These are phyloP conservation scores for Tricholoma flavovirens DNA, from an alignment of 768 basidiomycete species.

Conservation along the genomic window DNA sequence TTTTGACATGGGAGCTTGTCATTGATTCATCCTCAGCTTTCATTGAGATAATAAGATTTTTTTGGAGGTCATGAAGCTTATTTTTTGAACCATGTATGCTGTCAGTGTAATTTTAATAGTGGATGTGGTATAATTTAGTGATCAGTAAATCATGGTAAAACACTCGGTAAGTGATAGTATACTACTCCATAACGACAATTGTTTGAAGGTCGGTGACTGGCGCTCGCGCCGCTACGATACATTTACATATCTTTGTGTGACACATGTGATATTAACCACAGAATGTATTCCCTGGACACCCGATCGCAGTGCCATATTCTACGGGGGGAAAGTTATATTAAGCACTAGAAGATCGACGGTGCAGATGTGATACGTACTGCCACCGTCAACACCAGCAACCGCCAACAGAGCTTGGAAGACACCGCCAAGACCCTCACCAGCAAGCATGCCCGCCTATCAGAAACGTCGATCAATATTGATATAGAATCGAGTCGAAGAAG, in stretches of 20 bases:
- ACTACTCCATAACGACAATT: too few relatives aligned
- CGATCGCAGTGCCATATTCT: slow-evolving; percentile 46
- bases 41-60: neutral
- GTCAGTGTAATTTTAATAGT: too few relatives aligned
- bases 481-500: neutral
- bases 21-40: neutral
- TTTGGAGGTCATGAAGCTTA: neutral
- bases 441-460: slow-evolving; percentile 40
- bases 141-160: too few relatives aligned
- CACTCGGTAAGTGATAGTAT: too few relatives aligned
- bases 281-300: slow-evolving; percentile 47
- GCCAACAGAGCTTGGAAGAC: slow-evolving; percentile 55
- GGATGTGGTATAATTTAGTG: too few relatives aligned
- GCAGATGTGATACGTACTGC: slow-evolving; percentile 27
- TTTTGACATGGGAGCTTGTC: neutral
- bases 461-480: neutral
- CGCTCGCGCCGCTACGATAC: too few relatives aligned
- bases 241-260: too few relatives aligned
- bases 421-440: slow-evolving; percentile 58
- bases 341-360: neutral
- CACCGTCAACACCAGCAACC: slow-evolving; percentile 44
- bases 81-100: neutral
- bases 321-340: slow-evolving; percentile 1
- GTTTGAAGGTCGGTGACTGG: too few relatives aligned
- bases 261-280: slow-evolving; percentile 36